phyloP scores from a whole-genome alignment of 495 filamentous ascomycete species.

The Neurospora sublineolata region DNA sequence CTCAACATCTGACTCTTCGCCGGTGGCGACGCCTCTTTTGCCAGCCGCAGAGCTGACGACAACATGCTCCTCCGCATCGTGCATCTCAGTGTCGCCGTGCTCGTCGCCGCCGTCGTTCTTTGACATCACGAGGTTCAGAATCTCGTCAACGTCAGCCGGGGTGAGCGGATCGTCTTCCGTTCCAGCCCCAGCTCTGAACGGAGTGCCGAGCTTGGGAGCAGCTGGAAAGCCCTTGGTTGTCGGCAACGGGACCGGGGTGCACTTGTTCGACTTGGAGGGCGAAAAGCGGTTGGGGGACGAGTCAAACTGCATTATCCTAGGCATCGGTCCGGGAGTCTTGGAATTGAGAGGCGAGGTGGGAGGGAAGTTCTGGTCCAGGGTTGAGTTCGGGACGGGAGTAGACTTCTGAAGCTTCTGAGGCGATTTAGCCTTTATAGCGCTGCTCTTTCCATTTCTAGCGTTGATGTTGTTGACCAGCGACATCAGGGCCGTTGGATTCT shows the following conservation, averaged over 20 bases:
- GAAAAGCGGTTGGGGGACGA: not conserved
- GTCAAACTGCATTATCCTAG: not conserved
- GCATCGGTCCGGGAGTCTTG: not conserved
- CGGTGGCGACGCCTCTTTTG: not conserved
- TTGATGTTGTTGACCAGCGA: not conserved
- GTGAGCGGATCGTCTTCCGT: not conserved
- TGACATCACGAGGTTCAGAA: not conserved
- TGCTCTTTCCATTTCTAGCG: not conserved
- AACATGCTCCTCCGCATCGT: not conserved
- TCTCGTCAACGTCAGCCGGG: not conserved
- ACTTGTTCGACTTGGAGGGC: not conserved
- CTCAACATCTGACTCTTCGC: not conserved
- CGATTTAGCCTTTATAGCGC: not conserved
- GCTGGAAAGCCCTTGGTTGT: not conserved
- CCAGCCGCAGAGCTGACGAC: not conserved
- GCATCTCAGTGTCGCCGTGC: not conserved
- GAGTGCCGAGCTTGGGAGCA: not conserved
- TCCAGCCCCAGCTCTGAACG: not conserved
- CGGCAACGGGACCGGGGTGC: not conserved
- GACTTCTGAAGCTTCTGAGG: not conserved
- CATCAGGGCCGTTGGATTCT: not conserved
- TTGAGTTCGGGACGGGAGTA: not conserved
- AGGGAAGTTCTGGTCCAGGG: not conserved
- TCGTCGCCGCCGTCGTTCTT: not conserved
- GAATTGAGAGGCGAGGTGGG: not conserved